Evolutionary conservation across 139 green algal species (phyloP), one percentile per base, ranked within the genome.

Genomic region (Chlamydomonas sp.): DNA sequence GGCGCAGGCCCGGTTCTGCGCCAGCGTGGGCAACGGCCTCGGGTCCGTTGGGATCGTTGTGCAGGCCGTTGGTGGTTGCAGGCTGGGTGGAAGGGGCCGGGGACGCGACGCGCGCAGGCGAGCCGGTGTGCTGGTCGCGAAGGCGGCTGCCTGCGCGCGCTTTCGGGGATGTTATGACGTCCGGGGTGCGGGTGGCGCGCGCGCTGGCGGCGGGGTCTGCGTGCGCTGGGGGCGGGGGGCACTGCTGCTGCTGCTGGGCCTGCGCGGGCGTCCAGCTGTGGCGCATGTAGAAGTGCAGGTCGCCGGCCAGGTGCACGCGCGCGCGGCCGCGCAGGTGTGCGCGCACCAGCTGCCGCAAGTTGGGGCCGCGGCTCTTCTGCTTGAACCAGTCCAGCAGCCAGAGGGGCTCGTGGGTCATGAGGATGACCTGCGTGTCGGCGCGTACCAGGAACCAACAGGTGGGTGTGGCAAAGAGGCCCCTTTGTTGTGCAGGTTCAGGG

Each of bases 271-370:
- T 78, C 83, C 85, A 90, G 84, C 81, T 91, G 90, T 99, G 96
- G 0, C 96, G 94, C 96, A 98, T 98, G 91, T 97, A 98, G 85
- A 98, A 98, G 88, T 99, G 96, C 20, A 99, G 91, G 85, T 99
- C 96, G 0, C 93, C 94, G 74, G 95, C 95, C 77, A 98, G 83
- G 78, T 96, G 92, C 77, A 99, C 80, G 12, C 94, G 90, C 0
- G 92, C 94, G 5, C 96, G 85, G 14, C 96, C 96, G 0, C 93
- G 83, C 78, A 98, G 91, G 83, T 97, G 95, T 0, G 94, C 95
- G 0, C 95, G 88, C 72, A 98, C 91, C 18, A 98, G 94, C 90
- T 98, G 95, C 49, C 94, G 85, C 85, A 98, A 91, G 90, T 97
- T 97, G 62, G 92, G 79, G 76, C 63, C 78, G 9, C 58, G 18